Percentiles rank a stretch among this genome's conserved stretches.
phyloP scores from a whole-genome alignment of 163 green algal species.

The Scenedesmus sp. region DNA sequence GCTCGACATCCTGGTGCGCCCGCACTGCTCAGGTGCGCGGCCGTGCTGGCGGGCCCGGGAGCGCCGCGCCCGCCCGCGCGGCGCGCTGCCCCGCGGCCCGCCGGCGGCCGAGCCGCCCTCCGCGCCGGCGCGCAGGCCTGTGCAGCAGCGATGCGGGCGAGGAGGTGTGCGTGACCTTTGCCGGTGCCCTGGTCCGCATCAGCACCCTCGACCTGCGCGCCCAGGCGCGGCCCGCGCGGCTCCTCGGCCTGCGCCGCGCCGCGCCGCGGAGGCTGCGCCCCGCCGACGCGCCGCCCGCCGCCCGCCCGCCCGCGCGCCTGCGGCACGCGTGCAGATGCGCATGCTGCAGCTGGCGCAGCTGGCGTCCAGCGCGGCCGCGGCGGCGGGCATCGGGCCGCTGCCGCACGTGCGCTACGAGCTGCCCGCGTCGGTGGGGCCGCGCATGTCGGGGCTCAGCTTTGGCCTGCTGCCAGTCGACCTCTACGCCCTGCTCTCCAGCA shows the following conservation, averaged over 20 bases:
- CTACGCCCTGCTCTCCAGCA: slow-evolving; percentile 48
- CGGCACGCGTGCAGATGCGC: not conserved
- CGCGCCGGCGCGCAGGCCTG: slow-evolving; percentile 21
- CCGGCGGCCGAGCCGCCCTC: too few relatives aligned
- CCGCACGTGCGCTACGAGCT: slow-evolving; percentile 35
- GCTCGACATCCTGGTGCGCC: slow-evolving; percentile 27
- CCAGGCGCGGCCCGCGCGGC: too few relatives aligned
- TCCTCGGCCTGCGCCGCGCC: too few relatives aligned
- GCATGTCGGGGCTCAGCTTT: slow-evolving; percentile 43
- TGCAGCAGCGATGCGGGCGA: slow-evolving; percentile 17
- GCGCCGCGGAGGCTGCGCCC: too few relatives aligned
- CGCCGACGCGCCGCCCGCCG: too few relatives aligned
- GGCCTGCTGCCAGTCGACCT: slow-evolving; percentile 48
- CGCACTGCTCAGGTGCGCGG: slow-evolving; percentile 33
- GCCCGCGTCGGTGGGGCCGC: slow-evolving; percentile 19
- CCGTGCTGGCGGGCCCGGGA: too few relatives aligned
- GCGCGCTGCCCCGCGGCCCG: too few relatives aligned
- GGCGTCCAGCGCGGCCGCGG: not conserved
- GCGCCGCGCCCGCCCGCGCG: too few relatives aligned
- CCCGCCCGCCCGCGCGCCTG: too few relatives aligned
- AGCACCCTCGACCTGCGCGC: slow-evolving; percentile 18
- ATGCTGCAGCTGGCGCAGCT: slow-evolving; percentile 23
- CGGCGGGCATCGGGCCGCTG: not conserved
- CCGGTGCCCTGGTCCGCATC: slow-evolving; percentile 40
- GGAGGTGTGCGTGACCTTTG: slow-evolving; percentile 34